Evolutionary conservation across 352 stramenopile genomes (phyloP).

Genomic region (Phytophthora fragariae): DNA sequence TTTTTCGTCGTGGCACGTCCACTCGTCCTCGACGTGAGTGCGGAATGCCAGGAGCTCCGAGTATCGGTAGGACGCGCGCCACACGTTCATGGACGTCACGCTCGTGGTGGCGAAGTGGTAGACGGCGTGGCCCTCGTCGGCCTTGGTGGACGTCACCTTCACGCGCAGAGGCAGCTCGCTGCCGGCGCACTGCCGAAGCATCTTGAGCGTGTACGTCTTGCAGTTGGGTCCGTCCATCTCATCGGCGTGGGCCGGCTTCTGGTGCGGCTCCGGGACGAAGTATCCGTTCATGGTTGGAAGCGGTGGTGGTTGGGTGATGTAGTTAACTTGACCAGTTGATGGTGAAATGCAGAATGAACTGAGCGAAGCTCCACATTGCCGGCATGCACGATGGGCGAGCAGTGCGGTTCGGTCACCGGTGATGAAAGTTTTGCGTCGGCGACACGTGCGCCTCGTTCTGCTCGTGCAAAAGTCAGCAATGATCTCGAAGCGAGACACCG

Average conservation of each 20-base stretch:
- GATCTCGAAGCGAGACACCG: background rate
- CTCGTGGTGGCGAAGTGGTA: slow-evolving; percentile 64
- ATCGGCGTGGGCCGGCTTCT: slow-evolving; percentile 24
- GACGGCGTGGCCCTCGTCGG: slow-evolving; percentile 58
- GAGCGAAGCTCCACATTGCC: background rate
- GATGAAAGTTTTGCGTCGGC: slow-evolving; percentile 8
- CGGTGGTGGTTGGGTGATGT: background rate
- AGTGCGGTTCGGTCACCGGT: slow-evolving; percentile 5
- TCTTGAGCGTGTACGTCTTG: slow-evolving; percentile 59
- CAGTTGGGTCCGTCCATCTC: slow-evolving; percentile 25
- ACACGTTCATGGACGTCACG: slow-evolving; percentile 55
- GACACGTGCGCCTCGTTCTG: slow-evolving; percentile 1
- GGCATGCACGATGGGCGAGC: slow-evolving; percentile 1
- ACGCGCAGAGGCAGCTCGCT: slow-evolving; percentile 58
- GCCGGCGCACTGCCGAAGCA: slow-evolving; percentile 44
- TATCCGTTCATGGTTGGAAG: slow-evolving; percentile 34
- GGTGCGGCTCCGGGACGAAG: slow-evolving; percentile 29
- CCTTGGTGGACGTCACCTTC: slow-evolving; percentile 47
- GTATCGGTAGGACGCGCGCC: slow-evolving; percentile 67
- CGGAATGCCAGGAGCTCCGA: slow-evolving; percentile 74
- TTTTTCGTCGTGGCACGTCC: slow-evolving; percentile 64
- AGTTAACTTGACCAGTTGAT: slow-evolving; percentile 11
- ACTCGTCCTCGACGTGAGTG: slow-evolving; percentile 57
- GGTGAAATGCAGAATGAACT: slow-evolving; percentile 15
- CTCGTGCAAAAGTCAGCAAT: background rate